These are phyloP conservation scores for Microcyclosporella mali DNA, from an alignment of 2,329 filamentous ascomycete genomes.

Conservation along the genomic window DNA sequence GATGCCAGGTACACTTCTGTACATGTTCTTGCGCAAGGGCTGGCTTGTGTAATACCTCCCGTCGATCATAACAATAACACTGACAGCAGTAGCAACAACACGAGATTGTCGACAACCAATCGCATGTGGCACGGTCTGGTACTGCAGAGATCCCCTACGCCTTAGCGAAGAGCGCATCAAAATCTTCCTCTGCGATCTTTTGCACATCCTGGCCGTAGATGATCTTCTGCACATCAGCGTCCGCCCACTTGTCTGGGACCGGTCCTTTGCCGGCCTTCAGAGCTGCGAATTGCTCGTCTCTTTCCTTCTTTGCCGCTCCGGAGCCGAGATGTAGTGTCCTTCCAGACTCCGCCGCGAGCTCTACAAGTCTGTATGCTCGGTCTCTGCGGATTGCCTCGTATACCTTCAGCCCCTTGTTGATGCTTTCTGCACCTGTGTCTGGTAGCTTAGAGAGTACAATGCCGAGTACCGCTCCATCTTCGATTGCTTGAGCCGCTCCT, in stretches of 20 bases:
- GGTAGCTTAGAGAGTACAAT: slow-evolving; percentile 47
- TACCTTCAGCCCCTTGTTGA: slow-evolving; percentile 49
- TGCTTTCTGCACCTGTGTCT: slow-evolving; percentile 40
- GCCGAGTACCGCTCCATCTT: slow-evolving; percentile 54
- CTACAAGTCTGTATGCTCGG: slow-evolving; percentile 52
- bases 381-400: slow-evolving; percentile 54
- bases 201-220: slow-evolving; percentile 45
- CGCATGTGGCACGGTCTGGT: too few relatives aligned
- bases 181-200: slow-evolving; percentile 40
- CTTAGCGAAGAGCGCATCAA: slow-evolving; percentile 32
- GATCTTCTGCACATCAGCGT: slow-evolving; percentile 45
- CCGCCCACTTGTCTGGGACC: slow-evolving; percentile 49
- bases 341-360: slow-evolving; percentile 51
- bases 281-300: slow-evolving; percentile 50
- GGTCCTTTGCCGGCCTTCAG: slow-evolving; percentile 37
- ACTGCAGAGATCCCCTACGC: slow-evolving; percentile 10
- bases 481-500: slow-evolving; percentile 59
- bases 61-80: too few relatives aligned
- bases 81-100: too few relatives aligned
- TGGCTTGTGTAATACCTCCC: too few relatives aligned
- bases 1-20: too few relatives aligned
- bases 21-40: too few relatives aligned
- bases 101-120: too few relatives aligned
- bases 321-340: slow-evolving; percentile 51
- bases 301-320: slow-evolving; percentile 53